Base-by-base conservation (phyloP, 2,329 filamentous ascomycete genomes). In the Xenoacremonium recifei region DNA sequence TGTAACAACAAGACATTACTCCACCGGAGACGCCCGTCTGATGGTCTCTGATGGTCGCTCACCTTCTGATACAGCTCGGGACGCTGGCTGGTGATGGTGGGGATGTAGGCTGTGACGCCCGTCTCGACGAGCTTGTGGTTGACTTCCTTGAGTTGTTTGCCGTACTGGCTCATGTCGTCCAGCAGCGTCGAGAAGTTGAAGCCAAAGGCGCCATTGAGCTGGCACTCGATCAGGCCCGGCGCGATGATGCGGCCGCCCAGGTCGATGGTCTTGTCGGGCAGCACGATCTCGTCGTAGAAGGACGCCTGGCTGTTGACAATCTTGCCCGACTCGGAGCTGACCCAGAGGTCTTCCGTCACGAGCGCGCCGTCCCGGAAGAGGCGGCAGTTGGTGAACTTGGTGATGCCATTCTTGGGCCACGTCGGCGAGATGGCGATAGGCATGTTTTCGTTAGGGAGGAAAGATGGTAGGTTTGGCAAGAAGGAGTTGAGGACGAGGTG, bases 181-280 rank as follows among this genome's bases (percentile, higher is more conserved):
- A 87, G 80, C 9, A 89, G 73, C 1, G 82, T 81, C 3, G 89
- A 93, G 64, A 95, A 96, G 70, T 96, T 92, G 72, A 96, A 95
- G 42, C 90, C 90, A 58, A 90, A 92, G 9, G 87, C 90, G 35
- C 91, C 91, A 59, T 96, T 96, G 54, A 96, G 82, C 66, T 96
- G 91, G 39, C 86, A 85, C 53, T 96, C 91, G 55, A 96, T 93
- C 60, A 96, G 77, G 19, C 91, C 91, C 0, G 91, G 89, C 1
- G 87, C 82, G 16, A 96, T 64, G 51, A 96, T 92, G 55, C 88
- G 88, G 44, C 89, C 89, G 38, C 82, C 80, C 2, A 96, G 80
- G 58, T 96, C 82, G 54, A 96, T 75, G 40, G 84, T 83, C 53
- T 82, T 69, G 60, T 92, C 87, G 2, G 91, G 88, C 3, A 84